Percentiles rank a stretch among this genome's conserved stretches.
Conservation (phyloP, 1,139 yeast species). For the Diutina catenulata region DNA sequence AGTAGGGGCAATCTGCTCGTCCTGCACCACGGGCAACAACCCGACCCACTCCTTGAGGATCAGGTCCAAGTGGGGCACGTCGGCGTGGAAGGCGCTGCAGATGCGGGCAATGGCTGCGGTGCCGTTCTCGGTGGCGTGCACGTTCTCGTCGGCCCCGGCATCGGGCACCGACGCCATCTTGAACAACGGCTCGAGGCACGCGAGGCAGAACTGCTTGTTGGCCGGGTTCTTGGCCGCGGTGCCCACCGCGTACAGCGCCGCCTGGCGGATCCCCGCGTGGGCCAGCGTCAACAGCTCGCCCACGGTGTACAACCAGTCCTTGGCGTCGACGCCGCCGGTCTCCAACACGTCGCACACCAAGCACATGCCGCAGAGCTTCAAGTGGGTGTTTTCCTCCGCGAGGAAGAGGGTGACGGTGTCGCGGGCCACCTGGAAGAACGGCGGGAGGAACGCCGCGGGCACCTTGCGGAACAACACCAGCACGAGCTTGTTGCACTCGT, state of each 20-base stretch:
- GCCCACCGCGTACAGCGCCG: conserved; percentile 78
- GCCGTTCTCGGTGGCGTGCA: conserved; percentile 80
- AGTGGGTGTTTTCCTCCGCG: conserved; percentile 53
- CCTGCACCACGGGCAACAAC: conserved; percentile 72
- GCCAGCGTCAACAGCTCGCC: conserved; percentile 55
- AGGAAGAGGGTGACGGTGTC: conserved; percentile 39
- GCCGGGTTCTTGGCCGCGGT: conserved; percentile 78
- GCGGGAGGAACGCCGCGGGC: conserved; percentile 46
- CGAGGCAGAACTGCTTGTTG: conserved; percentile 45
- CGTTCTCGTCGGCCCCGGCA: conserved; percentile 73
- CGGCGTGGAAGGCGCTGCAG: conserved; percentile 41
- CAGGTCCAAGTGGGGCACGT: conserved; percentile 50
- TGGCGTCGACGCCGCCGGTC: conserved; percentile 57
- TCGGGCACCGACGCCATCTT: conserved; percentile 73
- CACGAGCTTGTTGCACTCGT: conserved; percentile 72
- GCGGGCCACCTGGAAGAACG: conserved; percentile 48
- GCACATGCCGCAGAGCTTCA: conserved; percentile 71
- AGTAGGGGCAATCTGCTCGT: conserved; percentile 84
- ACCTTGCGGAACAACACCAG: conserved; percentile 63
- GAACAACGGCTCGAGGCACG: conserved; percentile 63
- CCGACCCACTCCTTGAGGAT: conserved; percentile 69
- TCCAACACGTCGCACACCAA: conserved; percentile 74
- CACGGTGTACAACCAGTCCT: conserved; percentile 48
- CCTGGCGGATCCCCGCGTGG: conserved; percentile 75
- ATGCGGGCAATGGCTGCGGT: conserved; percentile 78